Evolutionary conservation across 2,329 filamentous ascomycete species (phyloP).

Genomic region (Herpotrichia juniperi): DNA sequence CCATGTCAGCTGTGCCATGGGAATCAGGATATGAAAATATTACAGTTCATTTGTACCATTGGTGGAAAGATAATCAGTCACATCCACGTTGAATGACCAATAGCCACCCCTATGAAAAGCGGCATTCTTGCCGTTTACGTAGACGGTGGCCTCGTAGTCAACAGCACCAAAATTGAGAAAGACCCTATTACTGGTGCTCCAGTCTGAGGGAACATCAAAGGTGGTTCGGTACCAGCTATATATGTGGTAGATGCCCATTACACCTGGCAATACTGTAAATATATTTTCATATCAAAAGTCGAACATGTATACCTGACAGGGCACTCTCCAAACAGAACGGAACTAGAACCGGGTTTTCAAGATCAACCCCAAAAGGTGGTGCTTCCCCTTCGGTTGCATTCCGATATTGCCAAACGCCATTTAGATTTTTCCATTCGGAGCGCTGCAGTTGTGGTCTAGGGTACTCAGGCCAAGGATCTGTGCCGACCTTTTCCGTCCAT

Average conservation of each 20-base stretch:
- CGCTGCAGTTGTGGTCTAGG: conserved; percentile 63
- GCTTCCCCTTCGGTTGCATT: conserved; percentile 47
- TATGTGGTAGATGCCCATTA: conserved; percentile 46
- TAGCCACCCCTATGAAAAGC: conserved; percentile 66
- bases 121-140: conserved; percentile 61
- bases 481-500: conserved; percentile 61
- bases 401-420: conserved; percentile 64
- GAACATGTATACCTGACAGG: conserved; percentile 51
- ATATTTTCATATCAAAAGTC: conserved; percentile 13
- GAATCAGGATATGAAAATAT: conserved; percentile 17
- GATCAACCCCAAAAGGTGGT: conserved; percentile 53
- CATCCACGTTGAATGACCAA: conserved; percentile 65
- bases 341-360: conserved; percentile 55
- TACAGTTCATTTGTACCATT: conserved; percentile 62
- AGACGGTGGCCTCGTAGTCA: conserved; percentile 64
- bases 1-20: not conserved
- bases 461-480: conserved; percentile 63
- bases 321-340: conserved; percentile 62
- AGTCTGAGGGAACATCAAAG: conserved; percentile 57
- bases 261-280: conserved; percentile 52
- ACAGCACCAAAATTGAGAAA: conserved; percentile 65
- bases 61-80: conserved; percentile 53
- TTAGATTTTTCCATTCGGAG: conserved; percentile 61
- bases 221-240: conserved; percentile 58
- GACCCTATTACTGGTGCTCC: conserved; percentile 51